Base-by-base conservation (phyloP, 176 grass and related monocot species). In the Coix lacrymajobi region DNA sequence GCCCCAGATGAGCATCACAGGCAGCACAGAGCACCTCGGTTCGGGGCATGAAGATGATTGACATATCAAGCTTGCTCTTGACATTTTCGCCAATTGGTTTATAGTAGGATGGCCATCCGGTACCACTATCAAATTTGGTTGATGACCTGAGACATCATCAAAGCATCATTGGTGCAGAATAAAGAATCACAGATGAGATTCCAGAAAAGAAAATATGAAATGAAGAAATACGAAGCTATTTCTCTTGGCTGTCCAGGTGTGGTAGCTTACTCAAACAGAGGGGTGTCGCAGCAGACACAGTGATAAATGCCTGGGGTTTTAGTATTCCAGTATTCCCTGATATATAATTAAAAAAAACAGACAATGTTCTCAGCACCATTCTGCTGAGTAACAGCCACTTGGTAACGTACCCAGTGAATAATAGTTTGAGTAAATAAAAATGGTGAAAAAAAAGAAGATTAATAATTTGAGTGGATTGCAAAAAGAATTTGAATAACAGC, bases 21-120 rank as follows among this genome's bases (percentile, higher is more conserved):
- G 15, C 48, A 46, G 84, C 84, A 62, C 94, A 97, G 44, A 93
- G 74, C 45, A 93, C 91, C 78, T 97, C 94, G 2, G 89, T 93
- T 4, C 69, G 69, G 69, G 69, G 41, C 69, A 72, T 72, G 43
- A 72, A 72, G 20, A 72, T 72, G 24, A 72, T 72, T 31, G 69
- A 72, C 91, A 89, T 89, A 72, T 97, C 94, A 51, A 93, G 69
- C 76, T 97, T 97, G 62, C 45, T 73, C 78, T 93, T 91, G 10
- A 93, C 94, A 83, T 91, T 97, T 56, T 87, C 71, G 2, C 91
- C 86, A 54, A 97, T 85, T 22, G 89, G 86, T 72, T 93, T 77
- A 54, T 97, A 93, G 67, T 97, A 97, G 26, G 94, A 97, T 5
- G 91, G 94, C 94, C 94, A 97, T 30, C 91, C 91, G 32, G 94